Evolutionary conservation across 2,329 filamentous ascomycete species (phyloP), one percentile per base, ranked within the genome.

Genomic region (Bipolaris bicolor): DNA sequence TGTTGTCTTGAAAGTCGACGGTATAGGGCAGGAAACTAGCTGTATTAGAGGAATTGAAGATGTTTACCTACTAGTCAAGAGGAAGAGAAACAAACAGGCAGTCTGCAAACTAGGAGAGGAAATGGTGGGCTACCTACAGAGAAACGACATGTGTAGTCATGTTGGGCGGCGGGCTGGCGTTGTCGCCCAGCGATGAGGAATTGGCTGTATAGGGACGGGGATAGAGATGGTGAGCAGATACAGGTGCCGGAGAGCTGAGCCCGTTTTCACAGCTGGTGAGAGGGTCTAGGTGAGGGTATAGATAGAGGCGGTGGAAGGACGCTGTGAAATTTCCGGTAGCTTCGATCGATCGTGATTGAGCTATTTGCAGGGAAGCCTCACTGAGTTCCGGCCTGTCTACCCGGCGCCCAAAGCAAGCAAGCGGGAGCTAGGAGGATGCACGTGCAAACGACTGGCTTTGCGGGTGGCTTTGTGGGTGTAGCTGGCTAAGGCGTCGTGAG

Each of bases 21-120:
- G 94, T 98, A 76, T 96, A 93, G 33, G 94, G 94, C 34, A 97
- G 85, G 74, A 97, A 97, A 55, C 93, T 97, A 73, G n/a, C 48
- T 5, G 33, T 48, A 51, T 66, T 49, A 69, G 64, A 54, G n/a
- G 22, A 13, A 31, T 20, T 22, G 18, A 44, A 48, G 24, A 37
- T 7, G 15, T 15, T 34, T n/a, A 26, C 37, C 20, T 57, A 24
- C 49, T 29, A 31, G 9, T 31, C 24, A 11, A 39, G 33, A 13
- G 3, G 7, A 22, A 16, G 22, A 10, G 7, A 24, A 33, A 13
- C 3, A 41, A 5, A 26, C 18, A 33, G 15, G 24, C 49, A 26
- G 26, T 56, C n/a, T 40, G 20, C 13, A 15, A 41, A 22, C 15
- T 31, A 41, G 43, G 16, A 9, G 16, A 40, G 26, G 10, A 20